A percentile compares a stretch with the other conserved stretches of the same genome.
Conservation (phyloP, 2,329 filamentous ascomycete species). For the Cytospora leucostoma region DNA sequence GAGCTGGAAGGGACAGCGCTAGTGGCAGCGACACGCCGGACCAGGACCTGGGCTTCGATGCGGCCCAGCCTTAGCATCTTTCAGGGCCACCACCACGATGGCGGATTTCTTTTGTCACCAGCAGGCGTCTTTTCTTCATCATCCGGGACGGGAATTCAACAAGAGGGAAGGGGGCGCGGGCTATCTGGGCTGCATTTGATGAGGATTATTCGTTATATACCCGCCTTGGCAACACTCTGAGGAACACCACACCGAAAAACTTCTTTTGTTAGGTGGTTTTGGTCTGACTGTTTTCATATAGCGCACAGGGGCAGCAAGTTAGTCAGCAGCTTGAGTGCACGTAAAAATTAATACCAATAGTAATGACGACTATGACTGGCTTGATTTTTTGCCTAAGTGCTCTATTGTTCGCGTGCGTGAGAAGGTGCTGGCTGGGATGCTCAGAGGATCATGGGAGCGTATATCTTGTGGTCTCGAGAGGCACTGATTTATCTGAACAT, state of each 20-base stretch:
- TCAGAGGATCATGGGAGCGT: too few species aligned
- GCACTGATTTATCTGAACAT: too few species aligned
- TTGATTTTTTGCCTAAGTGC: too few species aligned
- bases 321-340: background rate
- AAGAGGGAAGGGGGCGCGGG: constrained; percentile 15
- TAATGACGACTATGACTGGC: background rate
- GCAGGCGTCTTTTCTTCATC: constrained; percentile 5
- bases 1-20: constrained; percentile 20
- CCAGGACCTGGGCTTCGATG: constrained; percentile 3
- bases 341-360: background rate
- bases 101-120: constrained; percentile 19
- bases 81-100: background rate
- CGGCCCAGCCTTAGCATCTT: background rate
- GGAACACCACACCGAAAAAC: background rate
- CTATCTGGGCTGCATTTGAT: constrained; percentile 20
- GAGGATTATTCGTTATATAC: constrained; percentile 24
- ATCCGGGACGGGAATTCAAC: background rate
- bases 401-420: background rate
- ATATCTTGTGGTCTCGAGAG: too few species aligned
- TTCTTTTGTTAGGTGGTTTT: constrained; percentile 1
- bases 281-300: background rate
- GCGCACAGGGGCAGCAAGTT: background rate
- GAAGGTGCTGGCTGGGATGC: too few species aligned
- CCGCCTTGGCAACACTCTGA: constrained; percentile 15
- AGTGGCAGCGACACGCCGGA: constrained; percentile 4